phyloP scores from a whole-genome alignment of 257 asterid species.

The Scutellaria baicalensis region DNA sequence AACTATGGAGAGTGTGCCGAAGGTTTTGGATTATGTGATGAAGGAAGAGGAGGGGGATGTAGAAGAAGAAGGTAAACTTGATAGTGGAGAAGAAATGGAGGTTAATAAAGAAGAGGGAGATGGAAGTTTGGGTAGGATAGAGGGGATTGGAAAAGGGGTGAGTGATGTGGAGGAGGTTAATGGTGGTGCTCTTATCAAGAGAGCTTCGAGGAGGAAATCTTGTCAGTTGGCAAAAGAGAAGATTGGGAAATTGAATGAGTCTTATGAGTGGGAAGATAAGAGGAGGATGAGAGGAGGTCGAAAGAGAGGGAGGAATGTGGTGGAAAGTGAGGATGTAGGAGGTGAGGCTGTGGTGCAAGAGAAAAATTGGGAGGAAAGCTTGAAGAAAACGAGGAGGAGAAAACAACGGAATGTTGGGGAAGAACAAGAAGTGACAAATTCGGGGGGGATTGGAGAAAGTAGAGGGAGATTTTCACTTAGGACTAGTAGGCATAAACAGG shows the following conservation, averaged over 20 bases:
- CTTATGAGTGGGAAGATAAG: slow-evolving; percentile 18
- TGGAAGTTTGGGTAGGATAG: not conserved
- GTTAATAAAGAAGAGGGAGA: slow-evolving; percentile 3
- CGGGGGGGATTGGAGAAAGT: slow-evolving; percentile 6
- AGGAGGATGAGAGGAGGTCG: slow-evolving; percentile 12
- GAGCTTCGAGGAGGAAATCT: slow-evolving; percentile 24
- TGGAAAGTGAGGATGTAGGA: slow-evolving; percentile 1
- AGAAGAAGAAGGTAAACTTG: slow-evolving; percentile 1
- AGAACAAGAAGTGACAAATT: slow-evolving; percentile 6
- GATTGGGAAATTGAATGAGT: slow-evolving; percentile 18
- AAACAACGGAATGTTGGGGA: not conserved
- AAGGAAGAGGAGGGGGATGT: not conserved
- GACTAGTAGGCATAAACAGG: slow-evolving; percentile 13
- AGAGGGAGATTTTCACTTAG: not conserved
- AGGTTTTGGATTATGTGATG: not conserved
- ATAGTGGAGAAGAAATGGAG: slow-evolving; percentile 9
- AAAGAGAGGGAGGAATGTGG: slow-evolving; percentile 5
- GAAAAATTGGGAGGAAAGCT: not conserved
- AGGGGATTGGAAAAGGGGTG: not conserved
- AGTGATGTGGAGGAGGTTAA: not conserved
- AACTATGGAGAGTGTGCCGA: not conserved
- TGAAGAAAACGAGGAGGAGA: slow-evolving; percentile 11
- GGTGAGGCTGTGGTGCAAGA: slow-evolving; percentile 1
- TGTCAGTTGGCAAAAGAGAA: slow-evolving; percentile 27
- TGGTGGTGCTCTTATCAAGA: not conserved